These are phyloP conservation scores for Hawksworthiomyces lignivorus DNA, from an alignment of 2,329 filamentous ascomycete species.

Conservation along the genomic window DNA sequence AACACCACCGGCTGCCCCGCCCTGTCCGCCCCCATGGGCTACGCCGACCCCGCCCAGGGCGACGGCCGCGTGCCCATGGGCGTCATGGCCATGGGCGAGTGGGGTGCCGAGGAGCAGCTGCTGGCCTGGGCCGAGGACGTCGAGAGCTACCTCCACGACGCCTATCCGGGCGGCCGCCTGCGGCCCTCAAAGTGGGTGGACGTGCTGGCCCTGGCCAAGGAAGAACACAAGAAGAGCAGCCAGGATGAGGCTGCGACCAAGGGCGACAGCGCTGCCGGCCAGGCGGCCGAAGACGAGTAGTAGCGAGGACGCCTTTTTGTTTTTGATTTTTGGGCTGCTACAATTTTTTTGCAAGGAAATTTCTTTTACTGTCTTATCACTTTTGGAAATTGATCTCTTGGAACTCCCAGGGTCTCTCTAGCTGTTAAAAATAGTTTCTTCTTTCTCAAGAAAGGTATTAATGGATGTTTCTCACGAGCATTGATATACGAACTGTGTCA, in stretches of 20 bases:
- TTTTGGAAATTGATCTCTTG: no score
- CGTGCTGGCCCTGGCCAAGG: conserved; percentile 35
- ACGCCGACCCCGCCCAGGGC: conserved; percentile 48
- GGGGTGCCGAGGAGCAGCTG: conserved; percentile 58
- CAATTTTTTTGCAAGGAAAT: no score
- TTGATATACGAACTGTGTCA: no score
- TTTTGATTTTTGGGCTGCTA: no score
- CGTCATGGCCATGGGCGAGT: conserved; percentile 57
- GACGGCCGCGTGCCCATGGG: conserved; percentile 54
- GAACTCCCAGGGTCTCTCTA: no score
- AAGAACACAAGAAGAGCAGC: no score
- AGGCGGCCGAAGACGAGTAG: conserved; percentile 9
- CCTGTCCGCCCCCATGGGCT: conserved; percentile 68
- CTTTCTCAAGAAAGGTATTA: no score
- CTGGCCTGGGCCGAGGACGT: conserved; percentile 51
- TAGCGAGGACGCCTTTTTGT: no score
- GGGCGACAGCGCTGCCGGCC: background rate
- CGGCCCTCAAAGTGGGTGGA: conserved; percentile 52
- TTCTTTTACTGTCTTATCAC: no score
- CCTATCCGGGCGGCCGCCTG: conserved; percentile 38
- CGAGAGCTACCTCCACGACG: conserved; percentile 44
- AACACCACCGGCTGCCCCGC: conserved; percentile 76
- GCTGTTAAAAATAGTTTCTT: no score
- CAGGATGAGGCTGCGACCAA: no score
- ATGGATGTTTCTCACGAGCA: no score